These are phyloP conservation scores for Paramecium caudatum DNA, from an alignment of 73 alveolate species.

Conservation along the genomic window DNA sequence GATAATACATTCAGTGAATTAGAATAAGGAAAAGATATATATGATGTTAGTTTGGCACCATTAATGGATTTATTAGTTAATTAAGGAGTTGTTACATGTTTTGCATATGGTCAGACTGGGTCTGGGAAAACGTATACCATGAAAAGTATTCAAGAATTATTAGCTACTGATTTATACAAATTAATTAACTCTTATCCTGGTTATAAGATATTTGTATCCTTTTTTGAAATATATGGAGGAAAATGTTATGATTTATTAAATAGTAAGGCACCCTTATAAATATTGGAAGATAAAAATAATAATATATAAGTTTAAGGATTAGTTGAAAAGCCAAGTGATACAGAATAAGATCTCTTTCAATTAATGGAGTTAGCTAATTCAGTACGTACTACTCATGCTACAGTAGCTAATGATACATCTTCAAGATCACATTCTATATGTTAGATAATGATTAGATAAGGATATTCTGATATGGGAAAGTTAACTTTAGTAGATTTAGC, in stretches of 20 bases:
- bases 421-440: conserved; percentile 98
- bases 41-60: conserved; percentile 86
- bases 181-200: conserved; percentile 31
- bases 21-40: conserved; percentile 89
- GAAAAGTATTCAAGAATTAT: conserved; percentile 91
- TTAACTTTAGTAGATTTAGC: conserved; percentile 95
- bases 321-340: conserved; percentile 89
- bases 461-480: conserved; percentile 89
- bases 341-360: conserved; percentile 90
- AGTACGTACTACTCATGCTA: conserved; percentile 96
- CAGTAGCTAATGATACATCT: conserved; percentile 97
- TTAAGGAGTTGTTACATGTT: conserved; percentile 96
- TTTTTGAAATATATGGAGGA: conserved; percentile 98
- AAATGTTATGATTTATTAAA: conserved; percentile 95
- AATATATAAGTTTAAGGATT: conserved; percentile 93
- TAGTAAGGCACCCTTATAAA: conserved; percentile 87
- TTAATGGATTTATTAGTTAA: conserved; percentile 83
- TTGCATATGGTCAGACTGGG: conserved; percentile 99
- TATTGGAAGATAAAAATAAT: conserved; percentile 95
- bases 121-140: conserved; percentile 98
- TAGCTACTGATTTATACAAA: conserved; percentile 86
- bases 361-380: conserved; percentile 94
- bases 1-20: conserved; percentile 91
- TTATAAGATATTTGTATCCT: conserved; percentile 85
- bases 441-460: conserved; percentile 86